Base-by-base conservation (phyloP, 805 yeast species). In the Candida silvatica region DNA sequence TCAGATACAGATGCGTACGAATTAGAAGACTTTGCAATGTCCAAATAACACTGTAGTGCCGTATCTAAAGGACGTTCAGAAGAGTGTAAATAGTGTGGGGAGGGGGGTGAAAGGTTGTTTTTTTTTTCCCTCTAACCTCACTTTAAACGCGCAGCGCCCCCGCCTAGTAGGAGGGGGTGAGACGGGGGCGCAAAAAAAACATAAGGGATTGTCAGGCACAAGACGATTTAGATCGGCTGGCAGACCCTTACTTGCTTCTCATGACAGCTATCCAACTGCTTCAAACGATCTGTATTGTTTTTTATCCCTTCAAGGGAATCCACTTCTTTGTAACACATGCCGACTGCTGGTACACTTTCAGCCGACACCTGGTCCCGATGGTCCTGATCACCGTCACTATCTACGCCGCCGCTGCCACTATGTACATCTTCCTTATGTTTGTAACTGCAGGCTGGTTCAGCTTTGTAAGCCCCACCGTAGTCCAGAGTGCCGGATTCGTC, bases 401-500 rank as follows among this genome's bases (percentile, higher is more conserved):
- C 2, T 51, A 54, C 24, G 39, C 43, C 2, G 12, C 39, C 5
- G 44, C 51, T 2, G 4, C 46, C 1, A 31, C 39, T 1, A 26
- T 46, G 11, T 47, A 47, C 17, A 24, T 49, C 1, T 3, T 42
- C 1, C 29, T 47, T 1, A 30, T 49, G 32, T 18, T 47, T 5
- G 7, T 46, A 6, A 47, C 57, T 2, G 58, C 56, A 6, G 55
- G 58, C 2, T 16, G 46, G 3, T 29, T 41, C 2, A 35, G 56
- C 1, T 29, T 49, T 14, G 17, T 49, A 16, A 42, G 47, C 4
- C 49, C 58, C 1, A 37, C 57, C 1, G 43, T 53, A 1, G 41
- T 58, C 24, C 65, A 61, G 31, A 46, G 56, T 30, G 39, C 58
- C 14, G 47, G 48, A 6, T 51, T 55, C 17, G 34, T 60, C 29